A percentile compares a stretch with the other conserved stretches of the same genome.
phyloP scores from a whole-genome alignment of 805 yeast genomes.

The Candida manassasensis region DNA sequence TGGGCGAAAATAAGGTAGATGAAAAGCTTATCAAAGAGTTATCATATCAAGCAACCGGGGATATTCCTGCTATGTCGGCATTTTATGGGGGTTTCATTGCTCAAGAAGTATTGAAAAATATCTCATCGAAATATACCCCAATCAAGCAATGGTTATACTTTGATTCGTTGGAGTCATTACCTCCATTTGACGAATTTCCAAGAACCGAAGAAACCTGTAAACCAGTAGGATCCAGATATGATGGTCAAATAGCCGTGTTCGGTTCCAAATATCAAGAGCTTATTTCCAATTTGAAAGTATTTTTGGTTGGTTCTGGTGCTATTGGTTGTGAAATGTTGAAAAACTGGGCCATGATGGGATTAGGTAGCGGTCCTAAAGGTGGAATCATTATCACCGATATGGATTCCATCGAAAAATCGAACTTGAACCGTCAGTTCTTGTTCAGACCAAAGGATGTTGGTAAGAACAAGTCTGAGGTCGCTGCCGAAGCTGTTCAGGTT shows the following conservation, averaged over 20 bases:
- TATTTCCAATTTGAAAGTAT: slow-evolving; percentile 73
- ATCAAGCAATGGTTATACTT: slow-evolving; percentile 87
- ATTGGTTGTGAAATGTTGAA: slow-evolving; percentile 98
- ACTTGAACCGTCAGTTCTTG: slow-evolving; percentile 92
- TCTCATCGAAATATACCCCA: slow-evolving; percentile 94
- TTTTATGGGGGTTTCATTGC: slow-evolving; percentile 93
- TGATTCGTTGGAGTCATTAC: slow-evolving; percentile 90
- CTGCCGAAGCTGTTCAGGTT: slow-evolving; percentile 72
- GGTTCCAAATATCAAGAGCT: slow-evolving; percentile 73
- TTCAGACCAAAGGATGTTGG: slow-evolving; percentile 96
- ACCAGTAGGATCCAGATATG: slow-evolving; percentile 81
- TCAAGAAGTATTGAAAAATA: slow-evolving; percentile 93
- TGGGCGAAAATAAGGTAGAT: slow-evolving; percentile 55
- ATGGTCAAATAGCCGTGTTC: slow-evolving; percentile 91
- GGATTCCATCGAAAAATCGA: slow-evolving; percentile 92
- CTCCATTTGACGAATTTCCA: slow-evolving; percentile 50
- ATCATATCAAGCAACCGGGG: slow-evolving; percentile 85
- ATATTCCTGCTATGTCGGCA: slow-evolving; percentile 83
- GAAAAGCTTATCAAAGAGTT: slow-evolving; percentile 65
- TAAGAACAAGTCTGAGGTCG: slow-evolving; percentile 81
- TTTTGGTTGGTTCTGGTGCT: slow-evolving; percentile 96
- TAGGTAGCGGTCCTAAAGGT: slow-evolving; percentile 90
- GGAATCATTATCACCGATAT: slow-evolving; percentile 83
- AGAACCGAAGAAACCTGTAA: slow-evolving; percentile 69
- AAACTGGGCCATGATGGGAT: slow-evolving; percentile 96